Conservation (phyloP, 2,329 filamentous ascomycete species). For the Penicillium digitatum region DNA sequence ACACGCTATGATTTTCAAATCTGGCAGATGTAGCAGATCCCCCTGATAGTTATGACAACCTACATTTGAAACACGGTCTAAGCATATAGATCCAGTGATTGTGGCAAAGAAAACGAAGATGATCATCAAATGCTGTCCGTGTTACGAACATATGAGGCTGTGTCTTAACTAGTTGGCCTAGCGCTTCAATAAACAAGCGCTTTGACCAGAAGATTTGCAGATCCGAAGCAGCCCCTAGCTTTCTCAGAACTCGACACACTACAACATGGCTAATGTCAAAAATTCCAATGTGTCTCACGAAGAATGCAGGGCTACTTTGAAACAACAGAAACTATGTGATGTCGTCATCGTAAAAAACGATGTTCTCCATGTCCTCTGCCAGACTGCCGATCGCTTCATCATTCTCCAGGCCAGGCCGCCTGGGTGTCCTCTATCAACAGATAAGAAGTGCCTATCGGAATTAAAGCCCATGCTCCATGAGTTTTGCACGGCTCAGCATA, state of each 20-base stretch:
- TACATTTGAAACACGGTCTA: background rate
- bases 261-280: background rate
- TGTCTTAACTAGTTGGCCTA: slow-evolving; percentile 6
- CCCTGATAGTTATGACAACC: background rate
- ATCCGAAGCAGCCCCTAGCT: slow-evolving; percentile 11
- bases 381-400: background rate
- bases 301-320: background rate
- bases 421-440: background rate
- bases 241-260: background rate
- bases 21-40: background rate
- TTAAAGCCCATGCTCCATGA: fast-evolving
- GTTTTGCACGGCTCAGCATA: background rate
- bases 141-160: slow-evolving; percentile 1
- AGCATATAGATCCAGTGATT: background rate
- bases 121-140: slow-evolving; percentile 2
- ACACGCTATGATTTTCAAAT: background rate
- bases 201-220: slow-evolving; percentile 9
- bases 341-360: background rate
- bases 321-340: background rate
- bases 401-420: background rate
- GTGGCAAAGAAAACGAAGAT: background rate
- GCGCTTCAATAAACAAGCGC: slow-evolving; percentile 16
- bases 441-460: background rate
- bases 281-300: background rate
- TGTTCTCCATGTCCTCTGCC: background rate